Evolutionary conservation across 164 flowering plant genomes (phyloP).

Genomic region (Macadamia integrifolia): DNA sequence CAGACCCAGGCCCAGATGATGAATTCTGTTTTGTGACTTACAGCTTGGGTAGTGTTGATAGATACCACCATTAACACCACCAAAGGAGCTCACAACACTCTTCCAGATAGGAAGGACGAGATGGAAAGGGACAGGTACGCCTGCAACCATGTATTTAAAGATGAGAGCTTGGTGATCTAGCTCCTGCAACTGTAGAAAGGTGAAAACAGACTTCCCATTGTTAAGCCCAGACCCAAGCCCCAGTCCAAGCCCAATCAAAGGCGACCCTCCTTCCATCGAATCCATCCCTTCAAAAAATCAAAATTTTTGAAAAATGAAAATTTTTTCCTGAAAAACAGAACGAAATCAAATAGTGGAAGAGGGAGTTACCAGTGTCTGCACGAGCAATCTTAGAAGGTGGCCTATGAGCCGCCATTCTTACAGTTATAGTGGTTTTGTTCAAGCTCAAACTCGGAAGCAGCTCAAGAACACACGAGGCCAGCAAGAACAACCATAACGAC

Average conservation of each 20-base stretch:
- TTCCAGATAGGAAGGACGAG: slow-evolving; percentile 55
- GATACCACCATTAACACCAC: slow-evolving; percentile 10
- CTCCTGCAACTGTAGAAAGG: slow-evolving; percentile 48
- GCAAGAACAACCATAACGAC: neutral
- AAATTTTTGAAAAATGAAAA: too few species aligned
- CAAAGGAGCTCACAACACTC: slow-evolving; percentile 31
- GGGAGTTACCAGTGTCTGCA: slow-evolving; percentile 21
- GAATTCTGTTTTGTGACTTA: slow-evolving; percentile 9
- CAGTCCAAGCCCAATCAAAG: slow-evolving; percentile 32
- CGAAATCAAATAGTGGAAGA: neutral
- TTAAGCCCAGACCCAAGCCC: slow-evolving; percentile 19
- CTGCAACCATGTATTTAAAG: slow-evolving; percentile 43
- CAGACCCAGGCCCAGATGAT: neutral
- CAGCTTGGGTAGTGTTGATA: slow-evolving; percentile 22
- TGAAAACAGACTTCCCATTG: slow-evolving; percentile 30
- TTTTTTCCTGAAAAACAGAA: too few species aligned
- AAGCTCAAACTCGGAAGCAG: too few species aligned
- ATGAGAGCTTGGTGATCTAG: slow-evolving; percentile 48
- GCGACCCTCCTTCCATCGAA: slow-evolving; percentile 10
- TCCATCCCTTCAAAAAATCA: slow-evolving; percentile 15
- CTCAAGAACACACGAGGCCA: neutral
- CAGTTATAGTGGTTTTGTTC: slow-evolving; percentile 14
- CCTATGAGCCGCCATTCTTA: slow-evolving; percentile 20
- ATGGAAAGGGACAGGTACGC: slow-evolving; percentile 41
- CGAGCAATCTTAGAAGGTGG: slow-evolving; percentile 29